Base-by-base conservation (phyloP, 495 filamentous ascomycete species). In the Poronia punctata region DNA sequence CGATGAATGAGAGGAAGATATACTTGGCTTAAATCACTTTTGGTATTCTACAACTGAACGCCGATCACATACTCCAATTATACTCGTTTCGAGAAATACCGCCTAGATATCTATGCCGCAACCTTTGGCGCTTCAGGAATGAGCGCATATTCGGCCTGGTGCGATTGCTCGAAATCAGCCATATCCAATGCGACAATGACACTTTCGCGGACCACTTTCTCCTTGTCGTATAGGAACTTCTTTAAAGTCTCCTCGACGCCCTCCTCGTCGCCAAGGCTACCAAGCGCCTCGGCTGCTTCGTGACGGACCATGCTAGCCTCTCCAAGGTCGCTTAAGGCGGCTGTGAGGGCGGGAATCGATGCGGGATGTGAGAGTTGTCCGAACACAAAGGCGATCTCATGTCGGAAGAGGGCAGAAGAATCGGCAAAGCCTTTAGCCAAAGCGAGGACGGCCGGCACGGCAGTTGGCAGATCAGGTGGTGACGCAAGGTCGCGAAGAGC, bases 301-400 rank as follows among this genome's bases (percentile, higher is more conserved):
- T 99, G 92, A 41, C 92, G 79, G 45, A 99, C 92, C 92, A 99
- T 99, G 49, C 88, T 84, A 18, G 71, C 78, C 62, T 99, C 92
- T 23, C 82, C 67, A 30, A 76, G 67, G 57, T 97, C 72, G 51
- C 86, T 82, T 33, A 97, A 70, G 1, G 82, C 79, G 27, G 75
- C 77, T 18, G 84, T 80, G 12, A 99, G 76, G 41, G 84, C 86
- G 7, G 92, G 88, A 52, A 99, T 93, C 0, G 85, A 92, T n/a
- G 89, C 88, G 1, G 93, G 92, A 58, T 97, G 90, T 36, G 83
- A 85, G 18, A 99, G 73, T 54, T 99, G 93, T 16, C 92, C 92
- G 50, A 96, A 99, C 8, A 99, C 90, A 56, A 99, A 99, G 8
- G 93, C 92, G 51, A 97, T 85, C 57, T 99, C 92, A 63, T 99